phyloP scores from a whole-genome alignment of 75 land plant genomes.

The Selaginella moellendorffii region DNA sequence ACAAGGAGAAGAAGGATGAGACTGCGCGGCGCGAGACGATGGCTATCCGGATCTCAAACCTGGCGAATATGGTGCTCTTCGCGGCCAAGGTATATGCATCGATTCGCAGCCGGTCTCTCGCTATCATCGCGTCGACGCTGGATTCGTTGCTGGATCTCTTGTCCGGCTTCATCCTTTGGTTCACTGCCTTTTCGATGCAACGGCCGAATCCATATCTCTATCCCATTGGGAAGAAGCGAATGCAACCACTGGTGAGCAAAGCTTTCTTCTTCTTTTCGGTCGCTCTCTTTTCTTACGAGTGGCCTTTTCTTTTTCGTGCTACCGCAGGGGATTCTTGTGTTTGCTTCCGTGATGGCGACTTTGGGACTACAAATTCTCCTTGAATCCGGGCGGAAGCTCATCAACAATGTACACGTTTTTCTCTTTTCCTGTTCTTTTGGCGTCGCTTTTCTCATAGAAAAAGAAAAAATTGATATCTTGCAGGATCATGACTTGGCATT shows the following conservation, averaged over 20 bases:
- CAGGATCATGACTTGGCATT: conserved; percentile 29
- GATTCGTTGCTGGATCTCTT: conserved; percentile 75
- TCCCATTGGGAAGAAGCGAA: conserved; percentile 77
- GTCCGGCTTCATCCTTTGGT: conserved; percentile 78
- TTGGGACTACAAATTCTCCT: conserved; percentile 68
- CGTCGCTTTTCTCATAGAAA: background rate
- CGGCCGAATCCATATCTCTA: conserved; percentile 62
- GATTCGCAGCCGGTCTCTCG: conserved; percentile 54
- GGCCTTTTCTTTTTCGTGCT: no score
- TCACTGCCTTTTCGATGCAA: conserved; percentile 63
- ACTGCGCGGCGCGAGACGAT: conserved; percentile 43
- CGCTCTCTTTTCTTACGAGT: no score
- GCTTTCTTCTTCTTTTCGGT: background rate
- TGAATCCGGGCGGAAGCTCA: conserved; percentile 51
- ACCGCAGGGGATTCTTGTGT: conserved; percentile 82
- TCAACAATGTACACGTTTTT: conserved; percentile 19
- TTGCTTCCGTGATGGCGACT: conserved; percentile 97
- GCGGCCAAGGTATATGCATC: conserved; percentile 65
- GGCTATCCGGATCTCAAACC: conserved; percentile 58
- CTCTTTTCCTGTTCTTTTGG: background rate
- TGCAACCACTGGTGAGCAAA: conserved; percentile 79
- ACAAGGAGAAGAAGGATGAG: conserved; percentile 39
- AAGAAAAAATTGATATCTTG: background rate
- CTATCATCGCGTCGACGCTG: conserved; percentile 78
- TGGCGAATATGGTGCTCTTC: conserved; percentile 55